Base-by-base conservation (phyloP, 2,329 filamentous ascomycete species). In the Pseudocercospora fijiensis region DNA sequence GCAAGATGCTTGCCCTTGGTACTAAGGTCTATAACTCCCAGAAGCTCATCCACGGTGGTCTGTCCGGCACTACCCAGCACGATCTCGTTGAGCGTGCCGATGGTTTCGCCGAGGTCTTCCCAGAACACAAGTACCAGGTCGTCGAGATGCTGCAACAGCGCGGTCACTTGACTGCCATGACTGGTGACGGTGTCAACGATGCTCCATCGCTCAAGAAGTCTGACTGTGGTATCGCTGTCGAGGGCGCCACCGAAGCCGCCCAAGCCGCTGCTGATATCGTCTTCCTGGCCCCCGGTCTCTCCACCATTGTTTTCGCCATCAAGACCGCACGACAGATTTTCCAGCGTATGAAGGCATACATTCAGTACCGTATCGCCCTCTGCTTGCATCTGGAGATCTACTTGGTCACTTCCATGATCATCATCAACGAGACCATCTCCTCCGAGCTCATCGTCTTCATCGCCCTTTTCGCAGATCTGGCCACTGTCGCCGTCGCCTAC, bases 11-110 rank as follows among this genome's bases (percentile, higher is more conserved):
- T 76, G 88, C 88, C 70, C 86, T 91, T 64, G 88, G 88, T 72
- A 91, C 89, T 76, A 91, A 91, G 83, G 89, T 92, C 70, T 91
- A 91, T 83, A 90, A 91, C 82, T 91, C 89, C 65, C 86, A 89
- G 75, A 88, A 88, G 80, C 85, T 92, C 69, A 90, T 91, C 72
- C 87, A 90, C 79, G 88, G 88, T 79, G 89, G 89, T 82, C 84
- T 91, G 66, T 84, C 86, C 64, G 89, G 89, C 71, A 86, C 87
- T 68, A 88, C 88, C 65, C 87, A 90, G 79, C 87, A 91, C 80
- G 89, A 91, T 75, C 85, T 92, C 30, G 88, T 90, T 67, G 89
- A 91, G 81, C 86, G 88, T 71, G 88, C 88, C 63, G 87, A 90
- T 73, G 88, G 88, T 78, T 90, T 90, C 78, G 88, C 88, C 68